These are phyloP conservation scores for Yamadazyma phyllophila DNA, from an alignment of 805 yeast species.

Conservation along the genomic window DNA sequence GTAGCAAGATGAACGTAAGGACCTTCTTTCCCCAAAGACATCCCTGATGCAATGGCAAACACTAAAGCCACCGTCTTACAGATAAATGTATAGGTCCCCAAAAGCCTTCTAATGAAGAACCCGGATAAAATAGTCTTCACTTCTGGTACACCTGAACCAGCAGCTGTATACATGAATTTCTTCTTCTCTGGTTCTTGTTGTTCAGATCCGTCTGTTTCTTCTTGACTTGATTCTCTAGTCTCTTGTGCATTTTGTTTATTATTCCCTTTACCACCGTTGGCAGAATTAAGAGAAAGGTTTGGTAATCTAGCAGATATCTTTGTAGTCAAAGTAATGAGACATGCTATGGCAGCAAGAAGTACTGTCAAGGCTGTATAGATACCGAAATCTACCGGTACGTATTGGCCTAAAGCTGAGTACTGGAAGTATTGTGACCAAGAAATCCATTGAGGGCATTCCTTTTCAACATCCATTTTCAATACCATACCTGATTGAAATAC, in stretches of 20 bases:
- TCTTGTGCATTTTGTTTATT: neutral
- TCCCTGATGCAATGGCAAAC: slow-evolving; percentile 56
- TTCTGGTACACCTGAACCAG: slow-evolving; percentile 62
- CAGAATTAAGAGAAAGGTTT: neutral
- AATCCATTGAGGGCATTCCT: slow-evolving; percentile 40
- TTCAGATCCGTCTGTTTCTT: neutral
- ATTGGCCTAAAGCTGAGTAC: slow-evolving; percentile 6
- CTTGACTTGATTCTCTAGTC: neutral
- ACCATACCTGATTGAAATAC: slow-evolving; percentile 23
- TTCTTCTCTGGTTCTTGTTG: slow-evolving; percentile 7
- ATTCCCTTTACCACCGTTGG: neutral
- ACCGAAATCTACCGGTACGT: slow-evolving; percentile 27
- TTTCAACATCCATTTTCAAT: slow-evolving; percentile 8
- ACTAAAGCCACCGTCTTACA: slow-evolving; percentile 48
- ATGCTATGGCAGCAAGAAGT: slow-evolving; percentile 43
- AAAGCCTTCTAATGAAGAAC: slow-evolving; percentile 50
- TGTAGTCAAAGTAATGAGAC: slow-evolving; percentile 45
- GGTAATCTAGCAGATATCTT: slow-evolving; percentile 28
- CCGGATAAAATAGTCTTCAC: slow-evolving; percentile 60
- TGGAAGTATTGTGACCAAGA: slow-evolving; percentile 40
- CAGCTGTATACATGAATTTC: slow-evolving; percentile 45
- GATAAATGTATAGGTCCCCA: slow-evolving; percentile 51
- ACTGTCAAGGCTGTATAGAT: slow-evolving; percentile 39
- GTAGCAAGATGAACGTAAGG: slow-evolving; percentile 62
- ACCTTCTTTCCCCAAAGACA: slow-evolving; percentile 59